Evolutionary conservation across 495 filamentous ascomycete genomes (phyloP).

Genomic region (Cercophora samala): DNA sequence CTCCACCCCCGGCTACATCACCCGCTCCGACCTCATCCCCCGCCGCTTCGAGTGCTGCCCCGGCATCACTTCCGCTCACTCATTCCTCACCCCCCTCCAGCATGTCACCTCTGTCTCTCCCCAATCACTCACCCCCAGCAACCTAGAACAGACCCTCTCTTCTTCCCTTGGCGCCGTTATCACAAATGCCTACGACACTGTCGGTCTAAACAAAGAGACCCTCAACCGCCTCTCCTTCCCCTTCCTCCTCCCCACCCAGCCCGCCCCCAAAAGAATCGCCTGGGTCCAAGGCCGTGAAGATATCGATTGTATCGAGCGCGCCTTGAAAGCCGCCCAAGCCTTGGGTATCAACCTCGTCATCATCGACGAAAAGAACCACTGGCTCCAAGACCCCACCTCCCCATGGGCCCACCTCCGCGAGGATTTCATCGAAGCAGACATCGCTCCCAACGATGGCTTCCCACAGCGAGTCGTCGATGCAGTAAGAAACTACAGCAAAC

Average conservation of each 20-base stretch:
- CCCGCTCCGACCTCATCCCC: slow-evolving; percentile 18
- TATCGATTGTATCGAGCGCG: slow-evolving; percentile 12
- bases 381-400: slow-evolving; percentile 26
- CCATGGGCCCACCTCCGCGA: slow-evolving; percentile 26
- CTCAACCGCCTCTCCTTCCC: slow-evolving; percentile 14
- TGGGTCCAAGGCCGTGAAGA: slow-evolving; percentile 28
- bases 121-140: background rate
- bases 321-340: slow-evolving; percentile 27
- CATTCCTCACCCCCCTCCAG: slow-evolving; percentile 19
- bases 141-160: slow-evolving; percentile 11
- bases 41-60: slow-evolving; percentile 18
- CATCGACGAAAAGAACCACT: slow-evolving; percentile 37
- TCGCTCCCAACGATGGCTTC: slow-evolving; percentile 20
- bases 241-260: slow-evolving; percentile 17
- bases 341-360: slow-evolving; percentile 37
- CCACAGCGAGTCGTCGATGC: slow-evolving; percentile 22
- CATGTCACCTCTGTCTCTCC: background rate
- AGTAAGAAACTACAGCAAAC: slow-evolving; percentile 16
- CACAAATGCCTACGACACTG: background rate
- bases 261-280: slow-evolving; percentile 15
- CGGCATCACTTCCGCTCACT: slow-evolving; percentile 4
- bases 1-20: slow-evolving; percentile 7
- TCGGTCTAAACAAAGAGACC: background rate
- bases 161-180: background rate
- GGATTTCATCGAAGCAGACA: slow-evolving; percentile 28